phyloP scores from a whole-genome alignment of 495 filamentous ascomycete genomes.

The Aspergillus wentii region DNA sequence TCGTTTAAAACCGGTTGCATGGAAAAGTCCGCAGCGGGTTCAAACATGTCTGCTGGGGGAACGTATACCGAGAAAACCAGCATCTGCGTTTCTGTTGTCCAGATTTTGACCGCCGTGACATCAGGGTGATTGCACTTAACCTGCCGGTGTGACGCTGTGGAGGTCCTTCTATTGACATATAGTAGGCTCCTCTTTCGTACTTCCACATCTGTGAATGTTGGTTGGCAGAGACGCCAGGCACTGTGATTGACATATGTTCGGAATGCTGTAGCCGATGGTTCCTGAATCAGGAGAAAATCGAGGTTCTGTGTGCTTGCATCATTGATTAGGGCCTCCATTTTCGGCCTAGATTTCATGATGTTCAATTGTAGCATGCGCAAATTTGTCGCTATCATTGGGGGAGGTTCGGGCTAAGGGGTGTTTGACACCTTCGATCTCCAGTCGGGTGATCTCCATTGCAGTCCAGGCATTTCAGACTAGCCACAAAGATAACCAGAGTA shows the following conservation, averaged over 20 bases:
- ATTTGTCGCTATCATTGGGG: slow-evolving; percentile 16
- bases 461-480: slow-evolving; percentile 17
- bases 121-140: slow-evolving; percentile 21
- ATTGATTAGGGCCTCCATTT: slow-evolving; percentile 28
- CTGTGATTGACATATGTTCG: slow-evolving; percentile 22
- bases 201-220: slow-evolving; percentile 6
- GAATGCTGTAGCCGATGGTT: slow-evolving; percentile 17
- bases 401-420: slow-evolving; percentile 5
- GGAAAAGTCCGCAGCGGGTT: slow-evolving; percentile 3
- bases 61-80: slow-evolving; percentile 20
- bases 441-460: slow-evolving; percentile 19
- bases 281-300: slow-evolving; percentile 22
- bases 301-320: slow-evolving; percentile 18
- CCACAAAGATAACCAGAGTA: too few species aligned
- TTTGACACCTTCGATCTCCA: slow-evolving; percentile 9
- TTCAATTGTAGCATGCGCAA: slow-evolving; percentile 24
- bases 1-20: too few species aligned
- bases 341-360: slow-evolving; percentile 18
- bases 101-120: slow-evolving; percentile 19
- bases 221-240: slow-evolving; percentile 20
- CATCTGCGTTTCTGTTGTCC: slow-evolving; percentile 14
- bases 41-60: slow-evolving; percentile 4
- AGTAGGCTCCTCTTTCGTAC: slow-evolving; percentile 16
- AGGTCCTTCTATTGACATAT: slow-evolving; percentile 19
- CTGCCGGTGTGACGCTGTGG: slow-evolving; percentile 18